Conservation (phyloP, 2,329 filamentous ascomycete genomes). For the Trichoderma oligosporum region DNA sequence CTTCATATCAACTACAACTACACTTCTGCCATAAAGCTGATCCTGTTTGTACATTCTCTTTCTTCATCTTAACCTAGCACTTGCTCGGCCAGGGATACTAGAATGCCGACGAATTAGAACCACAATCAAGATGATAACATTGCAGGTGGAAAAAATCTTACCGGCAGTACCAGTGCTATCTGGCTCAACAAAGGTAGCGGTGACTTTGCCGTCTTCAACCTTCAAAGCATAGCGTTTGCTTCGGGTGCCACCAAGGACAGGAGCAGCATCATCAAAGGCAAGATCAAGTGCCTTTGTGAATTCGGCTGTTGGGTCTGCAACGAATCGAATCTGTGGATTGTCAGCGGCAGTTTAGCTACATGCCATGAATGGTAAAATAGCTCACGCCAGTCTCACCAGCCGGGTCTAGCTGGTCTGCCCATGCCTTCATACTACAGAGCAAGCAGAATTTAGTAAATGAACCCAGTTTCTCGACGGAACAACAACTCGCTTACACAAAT, state of each 20-base stretch:
- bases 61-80: slow-evolving; percentile 38
- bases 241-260: slow-evolving; percentile 76
- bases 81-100: slow-evolving; percentile 51
- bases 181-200: slow-evolving; percentile 75
- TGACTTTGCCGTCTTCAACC: slow-evolving; percentile 80
- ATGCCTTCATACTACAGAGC: slow-evolving; percentile 74
- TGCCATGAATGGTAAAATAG: slow-evolving; percentile 24
- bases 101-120: neutral
- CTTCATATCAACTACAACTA: neutral
- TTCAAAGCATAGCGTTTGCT: slow-evolving; percentile 86
- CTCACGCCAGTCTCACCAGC: slow-evolving; percentile 70
- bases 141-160: slow-evolving; percentile 39
- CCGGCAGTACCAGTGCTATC: slow-evolving; percentile 81
- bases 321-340: slow-evolving; percentile 69
- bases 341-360: neutral
- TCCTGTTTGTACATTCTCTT: neutral
- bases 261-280: slow-evolving; percentile 66
- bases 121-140: neutral
- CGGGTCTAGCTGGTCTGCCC: slow-evolving; percentile 75
- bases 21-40: neutral
- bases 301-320: slow-evolving; percentile 72
- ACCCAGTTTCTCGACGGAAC: neutral
- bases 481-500: slow-evolving; percentile 69
- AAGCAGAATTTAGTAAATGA: neutral
- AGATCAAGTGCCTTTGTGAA: slow-evolving; percentile 85